Base-by-base conservation (phyloP, 441 rosid species). In the Eruca vesicaria region DNA sequence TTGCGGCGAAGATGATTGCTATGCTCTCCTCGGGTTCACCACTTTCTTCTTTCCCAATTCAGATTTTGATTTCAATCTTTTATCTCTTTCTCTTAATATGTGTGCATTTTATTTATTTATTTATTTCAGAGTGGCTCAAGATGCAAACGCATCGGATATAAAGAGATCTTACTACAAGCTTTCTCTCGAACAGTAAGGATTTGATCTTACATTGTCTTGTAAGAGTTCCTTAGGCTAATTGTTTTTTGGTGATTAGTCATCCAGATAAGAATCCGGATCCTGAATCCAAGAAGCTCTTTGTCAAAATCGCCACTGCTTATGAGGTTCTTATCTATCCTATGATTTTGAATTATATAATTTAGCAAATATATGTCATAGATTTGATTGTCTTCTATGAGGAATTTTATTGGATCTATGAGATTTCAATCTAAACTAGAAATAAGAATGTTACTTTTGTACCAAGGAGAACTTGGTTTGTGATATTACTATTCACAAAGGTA, bases 241-340 rank as follows among this genome's bases (percentile, higher is more conserved):
- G 50, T 43, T 43, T 43, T 14, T 23, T 14, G 50, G 16, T 43
- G 50, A 21, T 58, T 55, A 61, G 98, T 68, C 99, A 95, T 41
- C 99, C 99, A 20, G 97, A 95, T 79, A 95, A 95, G 80, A 92
- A 89, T 58, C 98, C 97, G 7, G 97, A 95, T 92, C 98, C 99
- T 28, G 98, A 92, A 72, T 95, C 98, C 19, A 87, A 68, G 77
- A 95, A 92, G 85, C 66, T 85, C 21, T 95, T 95, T 71, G 98
- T 91, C 74, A 95, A 95, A 84, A 83, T 95, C 38, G 99, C 98
- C 9, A 95, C 88, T 86, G 99, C 99, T 72, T 95, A 92, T 43
- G 99, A 95, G 97, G 98, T 92, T 82, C 36, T 31, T 31, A 61
- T 33, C 11, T 35, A 35, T 62, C 45, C 4, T n/a, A n/a, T n/a